Evolutionary conservation across 2,329 filamentous ascomycete species (phyloP).

Genomic region (Claviceps citrina): DNA sequence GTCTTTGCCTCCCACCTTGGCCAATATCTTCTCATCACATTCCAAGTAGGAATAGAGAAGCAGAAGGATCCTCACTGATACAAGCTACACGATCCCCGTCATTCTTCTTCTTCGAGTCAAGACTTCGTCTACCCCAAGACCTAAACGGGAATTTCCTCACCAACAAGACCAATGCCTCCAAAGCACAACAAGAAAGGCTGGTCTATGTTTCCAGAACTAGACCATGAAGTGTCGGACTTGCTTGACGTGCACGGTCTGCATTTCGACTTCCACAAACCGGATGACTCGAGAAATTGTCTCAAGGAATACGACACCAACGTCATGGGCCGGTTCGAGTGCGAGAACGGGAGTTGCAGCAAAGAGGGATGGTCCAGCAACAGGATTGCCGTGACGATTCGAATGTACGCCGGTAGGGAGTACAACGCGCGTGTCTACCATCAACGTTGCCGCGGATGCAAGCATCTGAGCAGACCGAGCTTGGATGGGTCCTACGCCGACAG

Average conservation of each 20-base stretch:
- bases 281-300: constrained; percentile 6
- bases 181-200: too few relatives aligned
- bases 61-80: too few relatives aligned
- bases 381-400: constrained; percentile 20
- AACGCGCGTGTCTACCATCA: constrained; percentile 24
- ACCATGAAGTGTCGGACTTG: background rate
- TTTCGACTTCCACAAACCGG: constrained; percentile 11
- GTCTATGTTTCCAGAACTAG: too few relatives aligned
- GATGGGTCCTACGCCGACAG: constrained; percentile 20
- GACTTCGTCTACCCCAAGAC: too few relatives aligned
- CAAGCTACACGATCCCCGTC: too few relatives aligned
- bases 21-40: too few relatives aligned
- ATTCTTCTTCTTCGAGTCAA: too few relatives aligned
- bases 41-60: too few relatives aligned
- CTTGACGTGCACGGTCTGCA: too few relatives aligned
- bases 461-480: constrained; percentile 13
- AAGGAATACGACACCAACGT: constrained; percentile 15
- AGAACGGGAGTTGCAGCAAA: constrained; percentile 11
- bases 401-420: constrained; percentile 16
- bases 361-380: constrained; percentile 18
- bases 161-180: too few relatives aligned
- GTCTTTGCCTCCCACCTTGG: too few relatives aligned
- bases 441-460: constrained; percentile 18
- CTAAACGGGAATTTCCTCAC: too few relatives aligned
- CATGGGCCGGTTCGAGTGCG: constrained; percentile 20